phyloP scores from a whole-genome alignment of 441 rosid genomes.

The Geranium incanum region DNA sequence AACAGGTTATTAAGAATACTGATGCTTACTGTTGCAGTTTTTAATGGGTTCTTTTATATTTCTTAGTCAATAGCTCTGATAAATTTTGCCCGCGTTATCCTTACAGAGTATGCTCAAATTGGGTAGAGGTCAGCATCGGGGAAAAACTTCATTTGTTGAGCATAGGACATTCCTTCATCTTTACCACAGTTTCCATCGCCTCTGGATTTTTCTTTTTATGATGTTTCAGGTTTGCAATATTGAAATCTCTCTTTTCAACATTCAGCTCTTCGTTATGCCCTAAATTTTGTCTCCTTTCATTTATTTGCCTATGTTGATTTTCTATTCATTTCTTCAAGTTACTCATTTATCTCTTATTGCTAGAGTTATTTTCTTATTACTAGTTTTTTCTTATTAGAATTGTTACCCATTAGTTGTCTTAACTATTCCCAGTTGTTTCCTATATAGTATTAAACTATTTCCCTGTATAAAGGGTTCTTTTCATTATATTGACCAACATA shows the following conservation, averaged over 20 bases:
- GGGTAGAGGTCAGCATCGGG: conserved; percentile 58
- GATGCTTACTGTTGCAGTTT: neutral
- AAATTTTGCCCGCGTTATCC: conserved; percentile 4
- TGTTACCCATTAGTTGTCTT: too few species aligned
- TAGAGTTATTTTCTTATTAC: too few species aligned
- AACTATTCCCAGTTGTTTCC: too few species aligned
- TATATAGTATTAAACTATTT: too few species aligned
- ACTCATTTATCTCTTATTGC: neutral
- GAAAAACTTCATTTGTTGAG: conserved; percentile 98
- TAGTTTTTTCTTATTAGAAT: too few species aligned
- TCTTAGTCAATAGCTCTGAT: conserved; percentile 9
- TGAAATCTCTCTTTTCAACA: conserved; percentile 5
- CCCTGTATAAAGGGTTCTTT: too few species aligned
- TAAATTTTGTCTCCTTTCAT: neutral
- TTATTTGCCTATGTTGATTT: neutral
- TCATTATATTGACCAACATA: too few species aligned
- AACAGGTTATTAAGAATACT: neutral
- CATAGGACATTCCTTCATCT: conserved; percentile 94
- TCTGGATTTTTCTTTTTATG: conserved; percentile 94
- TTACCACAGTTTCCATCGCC: conserved; percentile 94
- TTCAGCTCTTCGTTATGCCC: neutral
- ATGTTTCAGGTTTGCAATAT: conserved; percentile 83
- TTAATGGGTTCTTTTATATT: neutral
- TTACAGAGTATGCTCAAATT: conserved; percentile 59
- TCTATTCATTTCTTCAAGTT: neutral